phyloP scores from a whole-genome alignment of 2,329 filamentous ascomycete species.

The Paracoccidioides brasiliensis region DNA sequence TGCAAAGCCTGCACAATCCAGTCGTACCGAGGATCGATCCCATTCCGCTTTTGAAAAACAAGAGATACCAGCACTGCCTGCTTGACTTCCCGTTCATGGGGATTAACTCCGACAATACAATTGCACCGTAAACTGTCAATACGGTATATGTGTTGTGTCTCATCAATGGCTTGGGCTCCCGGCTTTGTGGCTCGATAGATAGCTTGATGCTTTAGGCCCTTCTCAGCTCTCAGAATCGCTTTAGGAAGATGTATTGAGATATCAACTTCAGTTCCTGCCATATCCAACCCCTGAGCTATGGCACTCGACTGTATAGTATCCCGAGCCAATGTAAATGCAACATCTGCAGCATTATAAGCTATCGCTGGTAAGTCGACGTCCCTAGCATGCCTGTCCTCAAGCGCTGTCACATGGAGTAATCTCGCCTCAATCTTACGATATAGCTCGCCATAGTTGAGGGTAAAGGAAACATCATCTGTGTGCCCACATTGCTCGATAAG shows the following conservation, averaged over 20 bases:
- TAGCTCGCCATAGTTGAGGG: constrained; percentile 36
- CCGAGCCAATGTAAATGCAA: not conserved
- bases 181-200: not conserved
- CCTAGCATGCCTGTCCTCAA: not conserved
- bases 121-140: constrained; percentile 33
- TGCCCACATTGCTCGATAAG: constrained; percentile 26
- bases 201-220: constrained; percentile 28
- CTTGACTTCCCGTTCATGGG: constrained; percentile 39
- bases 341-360: not conserved
- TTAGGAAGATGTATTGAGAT: constrained; percentile 32
- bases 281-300: not conserved
- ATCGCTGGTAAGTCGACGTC: not conserved
- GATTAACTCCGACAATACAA: constrained; percentile 40
- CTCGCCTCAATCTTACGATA: constrained; percentile 30
- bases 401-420: constrained; percentile 10
- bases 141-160: constrained; percentile 25
- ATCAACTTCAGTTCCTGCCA: constrained; percentile 23
- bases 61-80: constrained; percentile 35
- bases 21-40: constrained; percentile 18
- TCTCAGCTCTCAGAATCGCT: constrained; percentile 31
- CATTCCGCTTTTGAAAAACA: constrained; percentile 22
- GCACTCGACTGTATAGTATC: not conserved
- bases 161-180: constrained; percentile 16
- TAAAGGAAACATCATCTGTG: constrained; percentile 33
- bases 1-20: constrained; percentile 27